These are phyloP conservation scores for Passiflora organensis DNA, from an alignment of 345 rosid genomes.

Conservation along the genomic window DNA sequence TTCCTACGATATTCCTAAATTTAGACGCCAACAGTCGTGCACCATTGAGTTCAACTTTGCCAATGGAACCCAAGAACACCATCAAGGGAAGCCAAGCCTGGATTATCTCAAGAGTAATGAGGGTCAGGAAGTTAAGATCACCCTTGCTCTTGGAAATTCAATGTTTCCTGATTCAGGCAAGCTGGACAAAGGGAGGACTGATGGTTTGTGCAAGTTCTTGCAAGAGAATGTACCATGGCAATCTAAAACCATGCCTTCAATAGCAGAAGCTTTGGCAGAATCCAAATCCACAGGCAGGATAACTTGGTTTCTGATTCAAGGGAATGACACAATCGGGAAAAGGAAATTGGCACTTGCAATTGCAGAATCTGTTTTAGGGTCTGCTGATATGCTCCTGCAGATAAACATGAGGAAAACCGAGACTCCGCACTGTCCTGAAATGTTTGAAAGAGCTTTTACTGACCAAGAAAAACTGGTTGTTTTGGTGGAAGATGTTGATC, in stretches of 20 bases:
- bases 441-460: constrained; percentile 26
- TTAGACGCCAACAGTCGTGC: constrained; percentile 64
- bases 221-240: constrained; percentile 77
- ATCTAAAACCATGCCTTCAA: constrained; percentile 42
- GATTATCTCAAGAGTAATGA: constrained; percentile 52
- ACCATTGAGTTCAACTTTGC: constrained; percentile 60
- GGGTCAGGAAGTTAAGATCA: constrained; percentile 61
- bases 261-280: constrained; percentile 41
- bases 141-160: constrained; percentile 70
- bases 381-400: constrained; percentile 41
- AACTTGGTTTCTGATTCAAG: constrained; percentile 57
- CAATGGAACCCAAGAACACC: constrained; percentile 22
- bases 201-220: constrained; percentile 36
- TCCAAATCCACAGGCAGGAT: constrained; percentile 30
- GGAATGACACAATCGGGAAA: constrained; percentile 65
- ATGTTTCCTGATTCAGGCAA: constrained; percentile 34
- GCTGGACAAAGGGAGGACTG: constrained; percentile 22
- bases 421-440: constrained; percentile 26
- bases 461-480: constrained; percentile 37
- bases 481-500: constrained; percentile 57
- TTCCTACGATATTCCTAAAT: constrained; percentile 47
- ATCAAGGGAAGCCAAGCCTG: constrained; percentile 42
- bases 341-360: constrained; percentile 64
- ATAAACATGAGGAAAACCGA: constrained; percentile 38
- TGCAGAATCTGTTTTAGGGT: constrained; percentile 51